Evolutionary conservation across 495 filamentous ascomycete genomes (phyloP).

Genomic region (Neurospora hispaniola): DNA sequence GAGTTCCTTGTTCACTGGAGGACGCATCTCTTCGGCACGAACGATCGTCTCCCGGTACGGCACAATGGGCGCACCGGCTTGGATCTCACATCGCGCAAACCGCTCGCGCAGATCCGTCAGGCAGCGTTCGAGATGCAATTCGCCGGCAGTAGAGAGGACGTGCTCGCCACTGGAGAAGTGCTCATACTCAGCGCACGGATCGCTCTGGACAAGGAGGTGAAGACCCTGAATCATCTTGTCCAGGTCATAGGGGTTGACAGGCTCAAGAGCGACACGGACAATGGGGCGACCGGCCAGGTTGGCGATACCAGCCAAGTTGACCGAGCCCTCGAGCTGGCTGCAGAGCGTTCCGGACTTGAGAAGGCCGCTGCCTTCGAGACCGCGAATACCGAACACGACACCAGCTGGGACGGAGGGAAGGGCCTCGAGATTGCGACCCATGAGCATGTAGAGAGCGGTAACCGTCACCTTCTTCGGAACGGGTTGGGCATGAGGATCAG

Average conservation of each 20-base stretch:
- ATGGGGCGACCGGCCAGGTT: conserved; percentile 73
- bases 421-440: conserved; percentile 82
- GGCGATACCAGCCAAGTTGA: conserved; percentile 80
- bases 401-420: conserved; percentile 81
- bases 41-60: conserved; percentile 93
- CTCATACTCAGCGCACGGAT: conserved; percentile 93
- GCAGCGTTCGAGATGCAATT: conserved; percentile 90
- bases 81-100: conserved; percentile 91
- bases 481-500: conserved; percentile 60
- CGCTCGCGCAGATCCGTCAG: conserved; percentile 87
- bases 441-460: conserved; percentile 85
- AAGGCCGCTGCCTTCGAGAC: conserved; percentile 72
- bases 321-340: conserved; percentile 74
- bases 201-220: conserved; percentile 81
- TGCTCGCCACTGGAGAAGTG: conserved; percentile 90
- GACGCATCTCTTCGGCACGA: conserved; percentile 77
- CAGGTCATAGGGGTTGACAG: conserved; percentile 74
- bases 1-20: conserved; percentile 73
- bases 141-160: conserved; percentile 87
- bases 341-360: conserved; percentile 93
- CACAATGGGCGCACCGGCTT: conserved; percentile 86
- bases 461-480: conserved; percentile 77
- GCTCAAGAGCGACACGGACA: conserved; percentile 89
- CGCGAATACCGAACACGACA: conserved; percentile 91
- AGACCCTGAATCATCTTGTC: conserved; percentile 89